Percentiles rank a stretch among this genome's conserved stretches.
Evolutionary conservation across 208 protist species (phyloP).

Genomic region (Leishmania braziliensis): DNA sequence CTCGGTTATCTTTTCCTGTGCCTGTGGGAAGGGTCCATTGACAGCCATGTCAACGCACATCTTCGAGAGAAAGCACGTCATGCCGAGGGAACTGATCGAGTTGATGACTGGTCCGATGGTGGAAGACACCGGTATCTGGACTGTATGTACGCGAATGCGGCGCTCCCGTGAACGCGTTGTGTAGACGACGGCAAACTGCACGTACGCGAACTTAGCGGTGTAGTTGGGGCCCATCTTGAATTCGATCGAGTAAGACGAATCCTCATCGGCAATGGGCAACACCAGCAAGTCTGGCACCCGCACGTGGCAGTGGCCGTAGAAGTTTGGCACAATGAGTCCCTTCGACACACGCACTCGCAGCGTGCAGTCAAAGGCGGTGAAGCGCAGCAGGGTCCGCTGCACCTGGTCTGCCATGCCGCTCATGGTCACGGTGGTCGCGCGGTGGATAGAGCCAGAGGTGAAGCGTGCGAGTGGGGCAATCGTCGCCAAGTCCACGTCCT

Average conservation of each 20-base stretch:
- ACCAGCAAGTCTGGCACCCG: slow-evolving; percentile 94
- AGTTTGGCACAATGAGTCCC: slow-evolving; percentile 84
- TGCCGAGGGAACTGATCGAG: slow-evolving; percentile 69
- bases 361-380: slow-evolving; percentile 95
- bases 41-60: slow-evolving; percentile 72
- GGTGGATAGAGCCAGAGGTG: slow-evolving; percentile 79
- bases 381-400: slow-evolving; percentile 79
- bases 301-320: slow-evolving; percentile 97
- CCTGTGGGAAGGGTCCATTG: slow-evolving; percentile 59
- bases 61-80: slow-evolving; percentile 69
- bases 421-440: slow-evolving; percentile 56
- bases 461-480: slow-evolving; percentile 84
- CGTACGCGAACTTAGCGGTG: slow-evolving; percentile 71
- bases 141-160: slow-evolving; percentile 86
- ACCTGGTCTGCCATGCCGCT: slow-evolving; percentile 69
- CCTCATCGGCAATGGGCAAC: slow-evolving; percentile 91
- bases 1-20: slow-evolving; percentile 64
- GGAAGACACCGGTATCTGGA: slow-evolving; percentile 61
- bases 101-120: slow-evolving; percentile 64
- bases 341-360: slow-evolving; percentile 94
- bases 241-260: slow-evolving; percentile 90
- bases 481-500: slow-evolving; percentile 92
- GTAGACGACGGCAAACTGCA: slow-evolving; percentile 86
- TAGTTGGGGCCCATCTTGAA: slow-evolving; percentile 64
- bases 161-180: slow-evolving; percentile 76